A percentile compares a stretch with the other conserved stretches of the same genome.
phyloP scores from a whole-genome alignment of 2,329 filamentous ascomycete species.

The Tolypocladium ovalisporum region DNA sequence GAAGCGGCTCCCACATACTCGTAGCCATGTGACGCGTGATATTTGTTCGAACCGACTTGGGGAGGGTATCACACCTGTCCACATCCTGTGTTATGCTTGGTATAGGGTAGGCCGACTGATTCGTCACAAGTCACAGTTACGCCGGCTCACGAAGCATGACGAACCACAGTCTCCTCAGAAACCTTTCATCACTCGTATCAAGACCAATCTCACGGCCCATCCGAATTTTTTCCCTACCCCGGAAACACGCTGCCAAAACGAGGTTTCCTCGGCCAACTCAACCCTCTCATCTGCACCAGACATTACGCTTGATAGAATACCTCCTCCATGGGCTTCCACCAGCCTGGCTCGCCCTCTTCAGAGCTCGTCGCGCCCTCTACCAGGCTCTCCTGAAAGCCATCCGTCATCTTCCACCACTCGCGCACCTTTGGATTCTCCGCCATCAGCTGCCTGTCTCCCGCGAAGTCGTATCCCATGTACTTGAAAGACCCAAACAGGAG shows the following conservation, averaged over 20 bases:
- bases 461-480: conserved; percentile 64
- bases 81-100: not conserved
- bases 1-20: too few species aligned
- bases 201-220: not conserved
- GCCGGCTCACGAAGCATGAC: not conserved
- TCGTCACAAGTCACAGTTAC: too few species aligned
- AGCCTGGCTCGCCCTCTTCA: conserved; percentile 46
- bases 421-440: conserved; percentile 59
- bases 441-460: conserved; percentile 68
- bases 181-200: not conserved
- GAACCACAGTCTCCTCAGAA: not conserved
- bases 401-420: conserved; percentile 76
- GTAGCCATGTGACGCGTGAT: too few species aligned
- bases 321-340: conserved; percentile 61
- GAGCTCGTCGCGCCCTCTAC: conserved; percentile 49
- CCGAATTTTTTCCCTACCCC: not conserved
- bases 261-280: not conserved
- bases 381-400: conserved; percentile 58
- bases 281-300: not conserved
- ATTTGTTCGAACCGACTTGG: too few species aligned
- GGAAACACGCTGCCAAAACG: not conserved
- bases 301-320: conserved; percentile 50
- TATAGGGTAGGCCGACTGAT: not conserved
- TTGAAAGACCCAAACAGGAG: conserved; percentile 69
- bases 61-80: too few species aligned